Conservation (phyloP, 441 rosid genomes). For the Croton laevigatus region DNA sequence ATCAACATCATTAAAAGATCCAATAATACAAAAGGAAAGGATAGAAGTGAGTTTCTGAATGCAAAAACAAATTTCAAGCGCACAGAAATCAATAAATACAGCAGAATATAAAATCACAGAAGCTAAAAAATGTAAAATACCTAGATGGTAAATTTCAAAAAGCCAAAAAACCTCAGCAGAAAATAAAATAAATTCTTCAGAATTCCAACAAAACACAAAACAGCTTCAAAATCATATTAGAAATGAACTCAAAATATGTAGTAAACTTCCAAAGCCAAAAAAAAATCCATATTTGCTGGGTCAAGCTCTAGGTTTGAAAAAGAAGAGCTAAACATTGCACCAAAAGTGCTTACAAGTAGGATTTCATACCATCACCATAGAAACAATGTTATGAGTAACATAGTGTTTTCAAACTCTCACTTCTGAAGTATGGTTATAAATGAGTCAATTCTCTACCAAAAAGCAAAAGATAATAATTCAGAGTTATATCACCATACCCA, state of each 20-base stretch:
- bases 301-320: neutral
- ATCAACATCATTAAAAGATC: slow-evolving; percentile 5
- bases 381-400: neutral
- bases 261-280: neutral
- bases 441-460: neutral
- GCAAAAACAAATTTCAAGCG: neutral
- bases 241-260: no score
- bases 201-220: no score
- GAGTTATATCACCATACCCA: neutral
- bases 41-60: neutral
- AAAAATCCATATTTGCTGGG: neutral
- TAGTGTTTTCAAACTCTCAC: neutral
- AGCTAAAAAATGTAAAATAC: neutral
- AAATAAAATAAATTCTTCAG: no score
- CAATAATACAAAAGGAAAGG: neutral
- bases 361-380: neutral
- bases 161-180: no score
- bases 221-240: no score
- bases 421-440: neutral
- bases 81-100: neutral
- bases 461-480: neutral
- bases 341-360: neutral
- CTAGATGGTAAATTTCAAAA: no score
- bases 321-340: neutral
- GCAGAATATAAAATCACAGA: neutral